A percentile compares a stretch with the other conserved stretches of the same genome.
Conservation (phyloP, 805 yeast species). For the Candida rishiriensis region DNA sequence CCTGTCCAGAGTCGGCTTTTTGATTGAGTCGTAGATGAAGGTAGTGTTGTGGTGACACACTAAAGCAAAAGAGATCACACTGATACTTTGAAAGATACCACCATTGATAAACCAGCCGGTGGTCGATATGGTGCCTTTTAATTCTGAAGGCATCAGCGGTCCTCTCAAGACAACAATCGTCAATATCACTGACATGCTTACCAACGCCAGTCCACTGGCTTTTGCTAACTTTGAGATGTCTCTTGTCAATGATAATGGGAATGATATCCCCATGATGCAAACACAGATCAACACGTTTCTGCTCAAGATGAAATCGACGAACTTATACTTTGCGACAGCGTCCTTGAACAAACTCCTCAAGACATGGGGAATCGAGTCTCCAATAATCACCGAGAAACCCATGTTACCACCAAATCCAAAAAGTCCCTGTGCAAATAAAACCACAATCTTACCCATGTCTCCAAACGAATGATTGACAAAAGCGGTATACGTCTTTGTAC, state of each 20-base stretch:
- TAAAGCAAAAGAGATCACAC: constrained; percentile 92
- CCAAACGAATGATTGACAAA: constrained; percentile 82
- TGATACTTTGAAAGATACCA: constrained; percentile 79
- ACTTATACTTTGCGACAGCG: constrained; percentile 30
- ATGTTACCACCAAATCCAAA: constrained; percentile 94
- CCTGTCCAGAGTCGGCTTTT: constrained; percentile 67
- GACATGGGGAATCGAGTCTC: constrained; percentile 93
- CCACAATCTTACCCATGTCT: constrained; percentile 56
- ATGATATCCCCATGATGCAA: constrained; percentile 69
- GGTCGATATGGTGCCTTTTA: constrained; percentile 44
- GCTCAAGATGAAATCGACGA: constrained; percentile 52
- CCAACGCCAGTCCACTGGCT: constrained; percentile 79
- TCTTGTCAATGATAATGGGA: constrained; percentile 74
- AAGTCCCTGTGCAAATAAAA: constrained; percentile 73
- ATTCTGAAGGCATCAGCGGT: constrained; percentile 47
- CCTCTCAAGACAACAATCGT: constrained; percentile 70
- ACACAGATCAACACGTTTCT: constrained; percentile 69
- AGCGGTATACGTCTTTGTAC: constrained; percentile 76
- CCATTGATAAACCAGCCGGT: constrained; percentile 50
- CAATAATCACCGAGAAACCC: constrained; percentile 92
- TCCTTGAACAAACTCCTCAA: constrained; percentile 58
- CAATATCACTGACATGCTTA: constrained; percentile 80
- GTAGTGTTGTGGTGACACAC: constrained; percentile 95
- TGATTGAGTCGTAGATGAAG: constrained; percentile 80
- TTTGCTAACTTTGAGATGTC: constrained; percentile 83